Conservation (phyloP, 345 rosid species). For the Pugionium dolabratum region DNA sequence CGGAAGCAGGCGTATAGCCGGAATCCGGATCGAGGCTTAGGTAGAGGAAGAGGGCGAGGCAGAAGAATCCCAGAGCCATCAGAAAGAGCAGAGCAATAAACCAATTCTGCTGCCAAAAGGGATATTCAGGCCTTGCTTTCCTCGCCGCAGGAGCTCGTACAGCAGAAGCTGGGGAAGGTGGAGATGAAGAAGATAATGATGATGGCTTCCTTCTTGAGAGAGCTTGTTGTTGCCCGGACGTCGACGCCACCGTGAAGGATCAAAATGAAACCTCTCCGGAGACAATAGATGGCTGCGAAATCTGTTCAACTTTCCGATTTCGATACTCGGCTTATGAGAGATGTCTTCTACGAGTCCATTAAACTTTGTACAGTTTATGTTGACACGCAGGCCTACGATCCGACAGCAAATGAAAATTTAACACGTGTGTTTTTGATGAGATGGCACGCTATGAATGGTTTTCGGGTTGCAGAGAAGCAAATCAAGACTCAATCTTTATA, state of each 20-base stretch:
- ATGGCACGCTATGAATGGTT: conserved; percentile 33
- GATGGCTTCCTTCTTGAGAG: conserved; percentile 58
- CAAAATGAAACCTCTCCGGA: conserved; percentile 37
- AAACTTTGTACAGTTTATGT: not conserved
- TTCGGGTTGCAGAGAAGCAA: not conserved
- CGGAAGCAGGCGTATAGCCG: conserved; percentile 53
- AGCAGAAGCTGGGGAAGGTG: conserved; percentile 38
- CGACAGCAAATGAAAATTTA: not conserved
- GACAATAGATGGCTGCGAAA: not conserved
- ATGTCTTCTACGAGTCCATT: not conserved
- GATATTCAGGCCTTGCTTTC: conserved; percentile 37
- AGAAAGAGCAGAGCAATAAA: conserved; percentile 66
- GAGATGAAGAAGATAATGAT: conserved; percentile 41
- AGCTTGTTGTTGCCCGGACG: conserved; percentile 59
- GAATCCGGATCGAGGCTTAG: conserved; percentile 61
- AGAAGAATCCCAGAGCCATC: conserved; percentile 73
- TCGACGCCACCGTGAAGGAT: conserved; percentile 81
- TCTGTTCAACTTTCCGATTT: conserved; percentile 4
- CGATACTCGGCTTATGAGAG: conserved; percentile 16
- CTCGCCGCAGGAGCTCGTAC: conserved; percentile 33
- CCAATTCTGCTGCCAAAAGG: conserved; percentile 87
- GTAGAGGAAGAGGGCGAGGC: conserved; percentile 67
- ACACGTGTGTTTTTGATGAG: conserved; percentile 24
- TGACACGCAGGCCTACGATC: conserved; percentile 29
- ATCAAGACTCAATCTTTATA: not conserved